Conservation (phyloP, 2,329 filamentous ascomycete genomes). For the Colletotrichum ledebouriae region DNA sequence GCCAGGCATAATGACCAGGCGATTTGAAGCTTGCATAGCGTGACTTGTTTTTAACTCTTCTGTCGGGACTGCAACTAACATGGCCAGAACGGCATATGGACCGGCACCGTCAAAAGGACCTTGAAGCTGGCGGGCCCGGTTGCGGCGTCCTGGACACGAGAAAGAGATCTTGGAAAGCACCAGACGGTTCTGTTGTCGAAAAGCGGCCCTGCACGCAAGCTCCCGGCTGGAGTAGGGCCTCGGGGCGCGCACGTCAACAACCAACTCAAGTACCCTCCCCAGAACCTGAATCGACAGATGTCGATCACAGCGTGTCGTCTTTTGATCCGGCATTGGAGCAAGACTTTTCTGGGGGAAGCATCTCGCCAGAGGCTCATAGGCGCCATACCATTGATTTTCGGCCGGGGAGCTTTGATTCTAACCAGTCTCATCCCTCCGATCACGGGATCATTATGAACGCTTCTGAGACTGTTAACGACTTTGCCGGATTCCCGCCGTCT, state of each 20-base stretch:
- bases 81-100: constrained; percentile 68
- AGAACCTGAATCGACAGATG: constrained; percentile 28
- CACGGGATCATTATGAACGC: constrained; percentile 10
- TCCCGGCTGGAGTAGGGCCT: constrained; percentile 20
- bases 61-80: neutral
- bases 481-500: constrained; percentile 25
- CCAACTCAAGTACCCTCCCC: constrained; percentile 35
- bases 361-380: constrained; percentile 18
- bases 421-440: constrained; percentile 11
- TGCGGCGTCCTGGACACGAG: constrained; percentile 65
- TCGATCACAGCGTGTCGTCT: constrained; percentile 12
- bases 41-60: neutral
- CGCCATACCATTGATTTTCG: constrained; percentile 13
- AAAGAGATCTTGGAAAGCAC: constrained; percentile 68
- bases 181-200: constrained; percentile 65
- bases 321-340: neutral
- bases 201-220: constrained; percentile 50
- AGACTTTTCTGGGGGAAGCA: neutral
- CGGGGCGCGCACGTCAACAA: constrained; percentile 25
- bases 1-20: neutral
- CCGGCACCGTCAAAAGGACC: constrained; percentile 66
- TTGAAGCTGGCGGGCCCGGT: constrained; percentile 66
- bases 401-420: neutral
- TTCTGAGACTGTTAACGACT: constrained; percentile 2
- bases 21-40: neutral